Evolutionary conservation across 1,284 basidiomycete genomes (phyloP).

Genomic region (Ustilago vetiveriae): DNA sequence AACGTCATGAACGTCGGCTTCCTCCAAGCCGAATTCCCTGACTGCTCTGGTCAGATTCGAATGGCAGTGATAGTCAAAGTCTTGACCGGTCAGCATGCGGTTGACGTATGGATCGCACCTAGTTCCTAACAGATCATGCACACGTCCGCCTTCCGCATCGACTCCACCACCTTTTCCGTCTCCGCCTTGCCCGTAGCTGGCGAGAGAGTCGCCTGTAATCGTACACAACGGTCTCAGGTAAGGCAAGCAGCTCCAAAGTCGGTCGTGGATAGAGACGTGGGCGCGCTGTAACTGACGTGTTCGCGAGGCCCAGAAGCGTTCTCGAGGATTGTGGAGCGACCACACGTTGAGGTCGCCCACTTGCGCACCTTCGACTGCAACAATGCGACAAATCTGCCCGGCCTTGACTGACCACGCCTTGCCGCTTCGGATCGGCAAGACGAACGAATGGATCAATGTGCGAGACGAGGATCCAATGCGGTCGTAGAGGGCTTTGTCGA

Average conservation of each 20-base stretch:
- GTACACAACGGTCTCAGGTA: slow-evolving; percentile 38
- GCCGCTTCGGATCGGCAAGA: slow-evolving; percentile 16
- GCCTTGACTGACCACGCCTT: slow-evolving; percentile 25
- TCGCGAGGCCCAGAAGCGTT: slow-evolving; percentile 35
- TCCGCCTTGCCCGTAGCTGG: slow-evolving; percentile 16
- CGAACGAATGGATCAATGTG: slow-evolving; percentile 1
- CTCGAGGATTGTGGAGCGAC: slow-evolving; percentile 23
- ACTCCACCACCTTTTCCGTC: slow-evolving; percentile 15
- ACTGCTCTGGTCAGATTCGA: slow-evolving; percentile 26
- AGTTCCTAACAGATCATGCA: slow-evolving; percentile 29
- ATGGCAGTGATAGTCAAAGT: slow-evolving; percentile 40
- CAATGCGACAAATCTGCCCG: slow-evolving; percentile 20
- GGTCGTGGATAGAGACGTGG: slow-evolving; percentile 33
- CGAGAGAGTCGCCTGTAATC: slow-evolving; percentile 25
- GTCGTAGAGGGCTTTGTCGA: slow-evolving; percentile 13
- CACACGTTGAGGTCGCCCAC: slow-evolving; percentile 32
- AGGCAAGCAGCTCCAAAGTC: slow-evolving; percentile 31
- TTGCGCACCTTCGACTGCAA: slow-evolving; percentile 9
- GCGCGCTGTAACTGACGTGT: slow-evolving; percentile 36
- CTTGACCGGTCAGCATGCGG: slow-evolving; percentile 25
- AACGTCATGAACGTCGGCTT: slow-evolving; percentile 31
- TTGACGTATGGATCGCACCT: slow-evolving; percentile 40
- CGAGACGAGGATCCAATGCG: slow-evolving; percentile 4
- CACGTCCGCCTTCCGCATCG: slow-evolving; percentile 27
- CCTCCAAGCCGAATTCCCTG: slow-evolving; percentile 17